Conservation (phyloP, 805 yeast species). For the Starmera pachycereana region DNA sequence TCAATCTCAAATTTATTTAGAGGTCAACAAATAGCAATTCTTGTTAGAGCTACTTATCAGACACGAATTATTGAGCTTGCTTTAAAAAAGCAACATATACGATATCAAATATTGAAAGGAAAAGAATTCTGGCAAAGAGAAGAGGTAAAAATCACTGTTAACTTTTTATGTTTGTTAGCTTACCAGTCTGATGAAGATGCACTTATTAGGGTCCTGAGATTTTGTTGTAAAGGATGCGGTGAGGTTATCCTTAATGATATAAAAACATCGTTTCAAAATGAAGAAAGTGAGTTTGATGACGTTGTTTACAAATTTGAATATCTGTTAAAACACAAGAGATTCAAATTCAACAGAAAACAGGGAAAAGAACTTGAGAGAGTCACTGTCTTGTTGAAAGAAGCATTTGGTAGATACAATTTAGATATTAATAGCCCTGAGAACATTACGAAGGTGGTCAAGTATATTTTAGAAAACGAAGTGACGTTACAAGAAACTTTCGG, state of each 20-base stretch:
- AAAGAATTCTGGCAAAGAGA: slow-evolving; percentile 69
- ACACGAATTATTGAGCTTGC: slow-evolving; percentile 58
- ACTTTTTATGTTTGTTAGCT: slow-evolving; percentile 52
- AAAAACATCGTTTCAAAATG: slow-evolving; percentile 1
- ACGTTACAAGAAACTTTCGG: slow-evolving; percentile 3
- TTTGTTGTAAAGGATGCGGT: slow-evolving; percentile 65
- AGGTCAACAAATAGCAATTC: slow-evolving; percentile 58
- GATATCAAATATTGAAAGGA: slow-evolving; percentile 64
- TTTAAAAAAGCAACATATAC: slow-evolving; percentile 42
- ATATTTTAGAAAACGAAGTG: slow-evolving; percentile 1
- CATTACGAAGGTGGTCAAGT: slow-evolving; percentile 6
- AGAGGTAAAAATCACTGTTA: slow-evolving; percentile 54
- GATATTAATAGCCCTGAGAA: slow-evolving; percentile 1
- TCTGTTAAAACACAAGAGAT: not conserved
- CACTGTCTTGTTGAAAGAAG: not conserved
- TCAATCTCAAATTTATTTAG: slow-evolving; percentile 34
- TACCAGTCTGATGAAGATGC: slow-evolving; percentile 54
- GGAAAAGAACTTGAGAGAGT: slow-evolving; percentile 1
- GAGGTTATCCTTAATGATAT: slow-evolving; percentile 31
- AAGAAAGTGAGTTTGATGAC: not conserved
- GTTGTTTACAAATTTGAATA: not conserved
- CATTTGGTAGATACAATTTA: not conserved
- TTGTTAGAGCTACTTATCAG: slow-evolving; percentile 55
- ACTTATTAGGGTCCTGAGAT: slow-evolving; percentile 41
- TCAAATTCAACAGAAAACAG: not conserved